These are phyloP conservation scores for Phytophthora crassamura DNA, from an alignment of 352 stramenopile genomes.

Conservation along the genomic window DNA sequence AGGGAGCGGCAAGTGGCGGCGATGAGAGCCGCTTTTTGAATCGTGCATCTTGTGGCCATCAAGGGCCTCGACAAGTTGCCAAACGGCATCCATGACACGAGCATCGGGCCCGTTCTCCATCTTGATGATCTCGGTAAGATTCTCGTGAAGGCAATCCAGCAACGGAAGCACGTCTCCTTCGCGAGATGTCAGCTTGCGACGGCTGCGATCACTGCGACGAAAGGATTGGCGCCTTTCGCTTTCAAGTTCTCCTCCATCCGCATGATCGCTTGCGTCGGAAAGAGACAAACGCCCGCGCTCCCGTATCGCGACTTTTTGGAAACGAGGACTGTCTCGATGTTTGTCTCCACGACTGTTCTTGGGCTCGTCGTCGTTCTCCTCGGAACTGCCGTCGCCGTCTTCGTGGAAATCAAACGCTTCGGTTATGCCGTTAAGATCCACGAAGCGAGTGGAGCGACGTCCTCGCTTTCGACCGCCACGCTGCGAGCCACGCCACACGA, in stretches of 20 bases:
- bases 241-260: slow-evolving; percentile 5
- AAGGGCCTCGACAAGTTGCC: slow-evolving; percentile 61
- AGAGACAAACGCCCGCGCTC: slow-evolving; percentile 55
- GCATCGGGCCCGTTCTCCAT: slow-evolving; percentile 38
- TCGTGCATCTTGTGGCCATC: slow-evolving; percentile 40
- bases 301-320: slow-evolving; percentile 49
- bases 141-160: slow-evolving; percentile 52
- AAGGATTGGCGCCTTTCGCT: slow-evolving; percentile 9
- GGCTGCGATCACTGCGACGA: slow-evolving; percentile 23
- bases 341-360: slow-evolving; percentile 12
- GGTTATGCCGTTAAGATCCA: slow-evolving; percentile 58
- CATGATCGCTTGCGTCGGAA: slow-evolving; percentile 17
- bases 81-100: slow-evolving; percentile 47
- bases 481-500: slow-evolving; percentile 19
- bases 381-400: slow-evolving; percentile 21
- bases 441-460: slow-evolving; percentile 39
- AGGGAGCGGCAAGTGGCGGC: slow-evolving; percentile 14
- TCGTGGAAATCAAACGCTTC: slow-evolving; percentile 58
- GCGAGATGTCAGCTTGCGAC: slow-evolving; percentile 12
- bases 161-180: slow-evolving; percentile 27
- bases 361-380: slow-evolving; percentile 20
- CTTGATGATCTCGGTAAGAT: slow-evolving; percentile 65
- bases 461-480: slow-evolving; percentile 10
- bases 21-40: slow-evolving; percentile 43
- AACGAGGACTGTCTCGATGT: slow-evolving; percentile 24